Evolutionary conservation across 306 rosid species (phyloP).

Genomic region (Dryas octopetala): DNA sequence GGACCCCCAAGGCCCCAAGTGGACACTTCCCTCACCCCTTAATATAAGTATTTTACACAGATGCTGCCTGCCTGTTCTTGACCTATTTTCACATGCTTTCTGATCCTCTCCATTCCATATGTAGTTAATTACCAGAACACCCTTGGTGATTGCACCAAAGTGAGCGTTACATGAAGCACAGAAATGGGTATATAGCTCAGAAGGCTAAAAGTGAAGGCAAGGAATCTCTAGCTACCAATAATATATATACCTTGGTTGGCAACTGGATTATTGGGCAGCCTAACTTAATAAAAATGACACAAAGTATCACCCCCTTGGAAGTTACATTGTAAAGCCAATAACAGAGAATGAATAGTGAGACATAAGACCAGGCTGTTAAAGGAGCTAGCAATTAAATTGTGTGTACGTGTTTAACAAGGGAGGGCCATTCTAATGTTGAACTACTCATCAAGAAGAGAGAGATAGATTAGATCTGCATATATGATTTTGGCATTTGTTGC

Average conservation of each 20-base stretch:
- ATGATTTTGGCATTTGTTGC: slow-evolving; percentile 30
- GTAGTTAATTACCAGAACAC: slow-evolving; percentile 34
- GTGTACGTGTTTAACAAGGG: slow-evolving; percentile 8
- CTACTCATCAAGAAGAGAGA: slow-evolving; percentile 33
- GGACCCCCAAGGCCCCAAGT: slow-evolving; percentile 25
- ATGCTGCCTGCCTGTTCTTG: slow-evolving; percentile 55
- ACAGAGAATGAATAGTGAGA: slow-evolving; percentile 23
- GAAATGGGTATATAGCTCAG: slow-evolving; percentile 17
- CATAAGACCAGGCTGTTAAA: slow-evolving; percentile 45
- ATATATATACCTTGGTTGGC: slow-evolving; percentile 14
- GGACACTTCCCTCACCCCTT: slow-evolving; percentile 17
- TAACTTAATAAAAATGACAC: slow-evolving; percentile 27
- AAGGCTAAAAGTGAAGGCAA: slow-evolving; percentile 26
- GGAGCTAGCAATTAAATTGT: slow-evolving; percentile 11
- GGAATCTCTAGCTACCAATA: slow-evolving; percentile 31
- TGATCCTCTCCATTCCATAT: slow-evolving; percentile 41
- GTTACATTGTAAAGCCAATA: slow-evolving; percentile 16
- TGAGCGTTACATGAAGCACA: slow-evolving; percentile 24
- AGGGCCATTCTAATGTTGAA: slow-evolving; percentile 31
- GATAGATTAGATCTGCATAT: slow-evolving; percentile 31
- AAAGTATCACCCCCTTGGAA: slow-evolving; percentile 18
- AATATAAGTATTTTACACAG: slow-evolving; percentile 54
- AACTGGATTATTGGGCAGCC: slow-evolving; percentile 25
- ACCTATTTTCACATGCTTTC: slow-evolving; percentile 62
- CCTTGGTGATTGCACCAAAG: slow-evolving; percentile 24